Evolutionary conservation across 208 protist species (phyloP).

Genomic region (Crithidia sp.): DNA sequence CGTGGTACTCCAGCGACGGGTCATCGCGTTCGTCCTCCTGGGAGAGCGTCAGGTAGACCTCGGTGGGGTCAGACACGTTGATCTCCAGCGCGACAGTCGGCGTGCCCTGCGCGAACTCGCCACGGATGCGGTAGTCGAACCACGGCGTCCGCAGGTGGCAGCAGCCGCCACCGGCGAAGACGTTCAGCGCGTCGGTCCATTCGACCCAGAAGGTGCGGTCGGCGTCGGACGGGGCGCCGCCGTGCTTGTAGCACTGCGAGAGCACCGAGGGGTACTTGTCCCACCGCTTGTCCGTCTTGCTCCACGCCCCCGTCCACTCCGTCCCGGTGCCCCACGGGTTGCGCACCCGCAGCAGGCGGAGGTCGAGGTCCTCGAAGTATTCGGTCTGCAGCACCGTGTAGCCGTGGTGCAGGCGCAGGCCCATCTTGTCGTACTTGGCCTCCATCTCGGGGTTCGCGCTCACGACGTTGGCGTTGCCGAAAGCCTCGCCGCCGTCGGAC

Average conservation of each 20-base stretch:
- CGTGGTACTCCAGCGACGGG: conserved; percentile 51
- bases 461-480: conserved; percentile 43
- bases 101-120: conserved; percentile 61
- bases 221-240: conserved; percentile 32
- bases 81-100: conserved; percentile 70
- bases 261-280: conserved; percentile 63
- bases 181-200: conserved; percentile 65
- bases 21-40: conserved; percentile 79
- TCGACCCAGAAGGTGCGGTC: conserved; percentile 88
- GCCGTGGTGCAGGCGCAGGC: conserved; percentile 64
- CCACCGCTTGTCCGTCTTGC: conserved; percentile 68
- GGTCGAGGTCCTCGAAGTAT: conserved; percentile 63
- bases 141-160: conserved; percentile 71
- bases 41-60: conserved; percentile 68
- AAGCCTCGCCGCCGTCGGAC: conserved; percentile 39
- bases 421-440: conserved; percentile 60
- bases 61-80: conserved; percentile 56
- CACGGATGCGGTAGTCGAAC: conserved; percentile 82
- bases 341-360: conserved; percentile 70
- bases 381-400: conserved; percentile 62
- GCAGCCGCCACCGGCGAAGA: conserved; percentile 70
- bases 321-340: conserved; percentile 76
- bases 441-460: conserved; percentile 49
- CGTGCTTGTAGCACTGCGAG: conserved; percentile 51
- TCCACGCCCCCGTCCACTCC: conserved; percentile 77